phyloP scores from a whole-genome alignment of 371 early-diverging fungal species.

The Mucor lusitanicus region DNA sequence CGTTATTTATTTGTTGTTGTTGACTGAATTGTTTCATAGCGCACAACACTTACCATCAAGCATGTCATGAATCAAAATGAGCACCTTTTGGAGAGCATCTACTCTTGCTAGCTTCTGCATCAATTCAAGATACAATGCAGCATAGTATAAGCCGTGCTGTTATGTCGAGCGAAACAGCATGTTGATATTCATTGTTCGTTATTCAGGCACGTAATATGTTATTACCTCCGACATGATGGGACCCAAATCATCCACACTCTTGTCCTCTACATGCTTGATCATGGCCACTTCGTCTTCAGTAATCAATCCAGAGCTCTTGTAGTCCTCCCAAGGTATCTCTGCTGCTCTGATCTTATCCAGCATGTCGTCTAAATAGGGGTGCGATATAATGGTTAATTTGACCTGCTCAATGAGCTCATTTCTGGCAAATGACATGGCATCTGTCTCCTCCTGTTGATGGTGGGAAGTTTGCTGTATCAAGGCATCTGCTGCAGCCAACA shows the following conservation, averaged over 20 bases:
- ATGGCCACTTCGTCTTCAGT: constrained; percentile 76
- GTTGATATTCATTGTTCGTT: background rate
- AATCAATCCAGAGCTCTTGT: constrained; percentile 57
- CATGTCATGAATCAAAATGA: constrained; percentile 88
- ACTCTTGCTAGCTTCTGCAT: constrained; percentile 82
- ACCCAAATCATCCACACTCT: constrained; percentile 47
- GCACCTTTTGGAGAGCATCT: constrained; percentile 87
- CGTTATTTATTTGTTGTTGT: background rate
- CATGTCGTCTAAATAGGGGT: constrained; percentile 82
- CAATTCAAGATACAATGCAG: constrained; percentile 67
- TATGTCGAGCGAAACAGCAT: background rate
- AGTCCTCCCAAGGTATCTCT: constrained; percentile 84
- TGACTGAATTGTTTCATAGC: background rate
- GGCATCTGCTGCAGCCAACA: background rate
- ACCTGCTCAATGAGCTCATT: constrained; percentile 45
- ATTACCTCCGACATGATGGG: constrained; percentile 51
- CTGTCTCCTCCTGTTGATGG: constrained; percentile 5
- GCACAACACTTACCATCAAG: constrained; percentile 57
- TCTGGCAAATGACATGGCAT: constrained; percentile 6
- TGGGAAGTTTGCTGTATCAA: background rate
- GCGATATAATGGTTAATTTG: constrained; percentile 66
- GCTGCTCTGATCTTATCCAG: constrained; percentile 65
- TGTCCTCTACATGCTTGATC: constrained; percentile 61
- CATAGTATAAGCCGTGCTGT: constrained; percentile 58
- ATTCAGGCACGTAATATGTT: background rate